phyloP scores from a whole-genome alignment of 225 moss, liverwort and hornwort species.

The Marchantia paleacea region DNA sequence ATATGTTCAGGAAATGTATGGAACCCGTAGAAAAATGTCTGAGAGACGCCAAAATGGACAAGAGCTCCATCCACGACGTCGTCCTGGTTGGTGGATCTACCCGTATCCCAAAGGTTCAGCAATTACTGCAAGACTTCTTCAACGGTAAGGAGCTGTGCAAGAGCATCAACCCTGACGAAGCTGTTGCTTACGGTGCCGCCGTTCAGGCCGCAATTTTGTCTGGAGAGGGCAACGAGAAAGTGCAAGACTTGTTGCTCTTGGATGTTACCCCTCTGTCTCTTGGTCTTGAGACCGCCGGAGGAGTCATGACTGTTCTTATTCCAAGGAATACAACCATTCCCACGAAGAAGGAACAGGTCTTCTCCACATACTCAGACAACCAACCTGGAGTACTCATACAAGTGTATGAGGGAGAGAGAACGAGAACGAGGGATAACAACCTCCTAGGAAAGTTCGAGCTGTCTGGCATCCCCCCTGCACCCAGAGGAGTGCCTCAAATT shows the following conservation, averaged over 20 bases:
- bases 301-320: constrained; percentile 26
- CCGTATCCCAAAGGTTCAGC: constrained; percentile 34
- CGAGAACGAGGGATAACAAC: constrained; percentile 27
- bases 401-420: constrained; percentile 26
- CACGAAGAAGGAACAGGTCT: constrained; percentile 28
- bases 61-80: constrained; percentile 30
- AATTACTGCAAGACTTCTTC: constrained; percentile 30
- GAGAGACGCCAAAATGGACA: constrained; percentile 32
- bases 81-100: constrained; percentile 29
- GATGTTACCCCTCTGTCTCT: constrained; percentile 16
- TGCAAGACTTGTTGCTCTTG: constrained; percentile 16
- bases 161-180: constrained; percentile 27
- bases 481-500: constrained; percentile 23
- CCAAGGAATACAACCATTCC: constrained; percentile 23
- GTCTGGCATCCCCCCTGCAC: constrained; percentile 26
- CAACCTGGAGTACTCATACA: constrained; percentile 28
- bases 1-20: constrained; percentile 38
- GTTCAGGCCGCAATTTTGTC: constrained; percentile 19
- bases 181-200: constrained; percentile 23
- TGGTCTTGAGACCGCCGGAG: constrained; percentile 22
- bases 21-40: constrained; percentile 35
- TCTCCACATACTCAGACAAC: constrained; percentile 27
- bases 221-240: constrained; percentile 26
- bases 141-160: constrained; percentile 36
- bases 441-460: constrained; percentile 26